These are phyloP conservation scores for Aspergillus sojae DNA, from an alignment of 2,329 filamentous ascomycete species.

Conservation along the genomic window DNA sequence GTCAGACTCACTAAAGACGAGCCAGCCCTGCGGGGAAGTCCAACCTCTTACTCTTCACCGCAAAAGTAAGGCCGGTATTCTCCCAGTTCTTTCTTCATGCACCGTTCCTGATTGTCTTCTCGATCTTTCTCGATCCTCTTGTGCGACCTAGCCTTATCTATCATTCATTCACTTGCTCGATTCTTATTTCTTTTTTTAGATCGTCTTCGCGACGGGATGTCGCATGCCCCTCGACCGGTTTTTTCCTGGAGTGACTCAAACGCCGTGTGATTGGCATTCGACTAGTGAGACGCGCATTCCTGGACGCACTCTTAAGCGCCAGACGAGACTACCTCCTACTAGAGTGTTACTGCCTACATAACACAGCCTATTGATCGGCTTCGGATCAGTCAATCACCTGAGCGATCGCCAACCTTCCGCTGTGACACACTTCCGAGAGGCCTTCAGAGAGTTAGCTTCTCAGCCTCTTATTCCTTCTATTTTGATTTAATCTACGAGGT, in stretches of 20 bases:
- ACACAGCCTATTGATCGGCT: conserved; percentile 1
- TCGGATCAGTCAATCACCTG: conserved; percentile 2
- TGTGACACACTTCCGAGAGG: conserved; percentile 14
- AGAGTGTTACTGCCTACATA: background rate
- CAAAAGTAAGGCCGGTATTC: conserved; percentile 12
- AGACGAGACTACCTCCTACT: conserved; percentile 21
- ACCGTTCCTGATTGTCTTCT: conserved; percentile 19
- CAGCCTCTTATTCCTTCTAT: conserved; percentile 1
- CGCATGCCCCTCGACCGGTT: conserved; percentile 25
- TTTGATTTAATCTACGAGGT: conserved; percentile 22
- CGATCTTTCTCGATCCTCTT: conserved; percentile 1
- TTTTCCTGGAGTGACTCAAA: conserved; percentile 31
- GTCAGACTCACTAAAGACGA: conserved; percentile 20
- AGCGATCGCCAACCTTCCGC: conserved; percentile 4
- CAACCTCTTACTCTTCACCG: conserved; percentile 22
- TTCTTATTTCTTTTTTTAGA: conserved; percentile 11
- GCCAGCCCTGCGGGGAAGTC: conserved; percentile 21
- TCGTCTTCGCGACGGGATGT: conserved; percentile 27
- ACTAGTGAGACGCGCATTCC: conserved; percentile 29
- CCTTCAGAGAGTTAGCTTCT: background rate
- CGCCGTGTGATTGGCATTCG: conserved; percentile 26
- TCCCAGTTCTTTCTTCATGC: conserved; percentile 13
- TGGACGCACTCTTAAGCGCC: conserved; percentile 34
- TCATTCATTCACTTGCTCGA: conserved; percentile 7
- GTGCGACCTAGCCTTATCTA: conserved; percentile 2